Evolutionary conservation across 2,329 filamentous ascomycete genomes (phyloP).

Genomic region (Ophiostoma sp.): DNA sequence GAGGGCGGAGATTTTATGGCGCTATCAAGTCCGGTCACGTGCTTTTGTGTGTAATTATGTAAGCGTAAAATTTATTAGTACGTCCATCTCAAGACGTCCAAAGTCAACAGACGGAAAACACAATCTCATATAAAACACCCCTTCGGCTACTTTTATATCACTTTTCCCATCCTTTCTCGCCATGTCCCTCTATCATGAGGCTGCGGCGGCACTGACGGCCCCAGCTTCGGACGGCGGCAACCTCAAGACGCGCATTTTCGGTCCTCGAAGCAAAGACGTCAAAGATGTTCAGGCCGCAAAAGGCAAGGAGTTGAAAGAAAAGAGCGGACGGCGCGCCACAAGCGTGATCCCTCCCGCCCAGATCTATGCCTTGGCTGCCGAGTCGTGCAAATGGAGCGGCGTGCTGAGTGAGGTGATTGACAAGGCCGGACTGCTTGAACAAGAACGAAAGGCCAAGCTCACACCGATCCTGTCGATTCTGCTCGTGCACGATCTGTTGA

Average conservation of each 20-base stretch:
- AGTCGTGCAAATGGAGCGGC: constrained; percentile 86
- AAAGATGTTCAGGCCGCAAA: constrained; percentile 5
- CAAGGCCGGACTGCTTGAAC: constrained; percentile 68
- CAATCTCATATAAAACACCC: background rate
- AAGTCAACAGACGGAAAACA: background rate
- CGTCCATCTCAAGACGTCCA: background rate
- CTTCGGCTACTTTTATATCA: background rate
- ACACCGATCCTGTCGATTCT: constrained; percentile 78
- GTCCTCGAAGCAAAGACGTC: constrained; percentile 50
- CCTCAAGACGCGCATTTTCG: constrained; percentile 82
- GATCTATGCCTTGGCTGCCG: constrained; percentile 82
- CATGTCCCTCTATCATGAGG: constrained; percentile 97
- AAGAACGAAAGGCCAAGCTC: constrained; percentile 66
- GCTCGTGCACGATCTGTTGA: constrained; percentile 80
- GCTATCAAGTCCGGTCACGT: background rate
- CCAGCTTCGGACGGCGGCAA: constrained; percentile 71
- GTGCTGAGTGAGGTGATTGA: constrained; percentile 90
- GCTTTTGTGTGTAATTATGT: background rate
- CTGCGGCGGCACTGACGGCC: constrained; percentile 69
- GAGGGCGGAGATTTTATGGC: too few relatives aligned
- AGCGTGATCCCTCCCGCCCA: constrained; percentile 74
- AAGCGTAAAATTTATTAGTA: constrained; percentile 1
- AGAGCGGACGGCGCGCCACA: background rate
- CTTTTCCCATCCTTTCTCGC: too few relatives aligned
- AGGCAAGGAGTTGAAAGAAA: background rate